These are phyloP conservation scores for Amesomyces nigricolor DNA, from an alignment of 2,329 filamentous ascomycete species.

Conservation along the genomic window DNA sequence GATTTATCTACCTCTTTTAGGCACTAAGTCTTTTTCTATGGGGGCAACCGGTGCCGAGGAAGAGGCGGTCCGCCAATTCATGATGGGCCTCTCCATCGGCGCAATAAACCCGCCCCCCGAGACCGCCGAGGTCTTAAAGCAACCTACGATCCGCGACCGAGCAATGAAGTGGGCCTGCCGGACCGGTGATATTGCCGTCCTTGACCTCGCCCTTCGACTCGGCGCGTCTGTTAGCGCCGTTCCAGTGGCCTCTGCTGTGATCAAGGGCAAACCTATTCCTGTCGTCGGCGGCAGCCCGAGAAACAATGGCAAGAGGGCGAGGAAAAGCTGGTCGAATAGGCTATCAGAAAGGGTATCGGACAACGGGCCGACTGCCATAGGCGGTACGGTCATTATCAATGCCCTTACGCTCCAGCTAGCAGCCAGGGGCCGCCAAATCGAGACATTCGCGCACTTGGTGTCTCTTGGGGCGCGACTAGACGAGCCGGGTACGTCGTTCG, in stretches of 20 bases:
- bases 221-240: background rate
- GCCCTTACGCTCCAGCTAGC: conserved; percentile 1
- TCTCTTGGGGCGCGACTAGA: conserved; percentile 1
- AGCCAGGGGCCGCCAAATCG: background rate
- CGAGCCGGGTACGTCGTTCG: background rate
- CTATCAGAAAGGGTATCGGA: too few relatives aligned
- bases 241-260: background rate
- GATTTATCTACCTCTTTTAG: too few relatives aligned
- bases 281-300: background rate
- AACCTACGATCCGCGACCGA: background rate
- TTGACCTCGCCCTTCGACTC: background rate
- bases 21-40: too few relatives aligned
- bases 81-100: too few relatives aligned
- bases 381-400: background rate
- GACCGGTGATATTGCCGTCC: background rate
- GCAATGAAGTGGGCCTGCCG: background rate
- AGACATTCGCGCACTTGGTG: background rate
- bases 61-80: too few relatives aligned
- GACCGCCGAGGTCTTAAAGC: too few relatives aligned
- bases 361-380: background rate
- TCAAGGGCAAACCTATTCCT: background rate
- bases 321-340: too few relatives aligned
- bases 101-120: too few relatives aligned
- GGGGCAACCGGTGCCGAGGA: too few relatives aligned
- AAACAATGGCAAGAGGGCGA: background rate